Base-by-base conservation (phyloP, 2,329 filamentous ascomycete genomes). In the Thelonectria blattea region DNA sequence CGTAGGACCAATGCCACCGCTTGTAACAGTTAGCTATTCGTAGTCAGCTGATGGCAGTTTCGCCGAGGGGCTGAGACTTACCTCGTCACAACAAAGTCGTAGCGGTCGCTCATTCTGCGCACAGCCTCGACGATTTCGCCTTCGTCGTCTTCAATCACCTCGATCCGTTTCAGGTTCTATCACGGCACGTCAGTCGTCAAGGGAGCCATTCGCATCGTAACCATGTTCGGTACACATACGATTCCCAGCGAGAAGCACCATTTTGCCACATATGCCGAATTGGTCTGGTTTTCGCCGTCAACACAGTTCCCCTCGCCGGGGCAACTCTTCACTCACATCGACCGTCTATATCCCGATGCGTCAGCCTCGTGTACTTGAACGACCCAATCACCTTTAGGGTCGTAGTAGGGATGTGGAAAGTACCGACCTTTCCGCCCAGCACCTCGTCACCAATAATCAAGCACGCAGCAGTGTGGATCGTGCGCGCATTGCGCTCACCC, bases 361-460 rank as follows among this genome's bases (percentile, higher is more conserved):
- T 71, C 65, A 66, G 42, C 41, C 30, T 30, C 24, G 24, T 18
- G 10, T 52, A 24, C 5, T 8, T 30, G 24, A 39, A 34, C 27
- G 42, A 34, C 17, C 17, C 14, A 59, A 55, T 52, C 43, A 37
- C 49, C 37, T 54, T 24, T 15, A 18, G 6, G 3, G 22, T 17
- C 17, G 20, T 10, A 6, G 12, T 8, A 43, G n/a, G 34, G 49
- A 65, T 75, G 8, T 30, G 27, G 27, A 30, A 10, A 37, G 34
- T 34, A 53, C 54, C 12, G 30, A 51, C 93, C 89, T 98, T 98
- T 70, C 95, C 94, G 20, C 93, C 93, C 4, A 98, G 83, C 5
- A 98, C 93, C 76, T 97, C 94, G 78, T 98, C 94, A n/a, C 94
- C 94, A 70, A 99, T 98, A 61, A 99, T 93, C 65, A 98, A 79